Conservation (phyloP, 2,329 filamentous ascomycete species). For the Cadophora malorum region DNA sequence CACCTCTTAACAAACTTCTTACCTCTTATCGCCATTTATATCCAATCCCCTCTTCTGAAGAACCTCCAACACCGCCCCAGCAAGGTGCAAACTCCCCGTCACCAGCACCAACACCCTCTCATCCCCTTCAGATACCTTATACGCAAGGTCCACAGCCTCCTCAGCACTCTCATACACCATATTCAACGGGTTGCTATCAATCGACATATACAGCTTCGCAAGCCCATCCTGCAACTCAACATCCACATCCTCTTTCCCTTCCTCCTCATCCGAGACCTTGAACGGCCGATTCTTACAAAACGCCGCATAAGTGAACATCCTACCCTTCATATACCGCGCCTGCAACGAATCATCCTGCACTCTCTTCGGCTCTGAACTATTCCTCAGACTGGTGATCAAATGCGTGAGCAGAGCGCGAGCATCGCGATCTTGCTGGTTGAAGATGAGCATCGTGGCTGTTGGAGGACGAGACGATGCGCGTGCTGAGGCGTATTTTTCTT, state of each 20-base stretch:
- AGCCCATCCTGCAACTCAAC: conserved; percentile 72
- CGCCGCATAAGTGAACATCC: conserved; percentile 72
- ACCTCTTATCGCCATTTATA: background rate
- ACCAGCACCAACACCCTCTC: conserved; percentile 68
- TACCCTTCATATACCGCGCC: background rate
- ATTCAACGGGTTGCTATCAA: conserved; percentile 55
- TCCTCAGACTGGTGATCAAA: conserved; percentile 63
- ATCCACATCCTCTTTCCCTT: conserved; percentile 52
- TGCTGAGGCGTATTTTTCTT: conserved; percentile 47
- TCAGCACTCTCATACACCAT: conserved; percentile 71
- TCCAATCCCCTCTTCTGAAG: conserved; percentile 48
- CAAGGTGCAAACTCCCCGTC: conserved; percentile 85
- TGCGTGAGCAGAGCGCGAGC: conserved; percentile 68
- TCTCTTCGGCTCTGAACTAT: background rate
- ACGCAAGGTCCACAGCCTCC: conserved; percentile 63
- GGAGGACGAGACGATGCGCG: conserved; percentile 13
- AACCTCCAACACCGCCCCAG: conserved; percentile 78
- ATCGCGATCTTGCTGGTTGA: conserved; percentile 92
- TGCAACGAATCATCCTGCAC: background rate
- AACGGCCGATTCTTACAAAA: conserved; percentile 81
- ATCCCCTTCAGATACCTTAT: conserved; percentile 47
- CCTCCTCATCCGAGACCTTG: conserved; percentile 46
- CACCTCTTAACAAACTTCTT: too few relatives aligned
- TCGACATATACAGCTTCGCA: conserved; percentile 63
- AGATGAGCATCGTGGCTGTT: conserved; percentile 65